phyloP scores from a whole-genome alignment of 2,329 filamentous ascomycete genomes.

The Ustulina deusta region DNA sequence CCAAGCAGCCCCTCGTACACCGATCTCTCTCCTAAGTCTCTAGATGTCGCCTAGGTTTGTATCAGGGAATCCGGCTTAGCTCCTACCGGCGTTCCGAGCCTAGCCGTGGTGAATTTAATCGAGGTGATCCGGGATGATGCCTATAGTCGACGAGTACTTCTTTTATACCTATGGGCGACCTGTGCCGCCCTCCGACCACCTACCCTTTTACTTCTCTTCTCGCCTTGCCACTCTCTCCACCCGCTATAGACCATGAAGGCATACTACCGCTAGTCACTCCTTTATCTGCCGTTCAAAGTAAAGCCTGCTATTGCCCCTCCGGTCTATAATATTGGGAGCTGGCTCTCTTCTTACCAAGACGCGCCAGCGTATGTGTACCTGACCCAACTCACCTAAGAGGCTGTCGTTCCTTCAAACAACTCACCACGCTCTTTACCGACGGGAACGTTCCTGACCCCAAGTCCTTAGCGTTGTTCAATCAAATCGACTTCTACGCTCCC shows the following conservation, averaged over 20 bases:
- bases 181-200: conserved; percentile 61
- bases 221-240: conserved; percentile 60
- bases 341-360: conserved; percentile 64
- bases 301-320: conserved; percentile 57
- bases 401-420: conserved; percentile 57
- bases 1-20: conserved; percentile 56
- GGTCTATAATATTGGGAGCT: conserved; percentile 65
- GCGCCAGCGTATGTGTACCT: conserved; percentile 53
- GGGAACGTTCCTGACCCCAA: conserved; percentile 34
- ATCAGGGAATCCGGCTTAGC: conserved; percentile 63
- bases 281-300: conserved; percentile 56
- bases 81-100: conserved; percentile 65
- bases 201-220: conserved; percentile 56
- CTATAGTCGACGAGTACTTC: conserved; percentile 59
- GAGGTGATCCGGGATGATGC: conserved; percentile 55
- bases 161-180: conserved; percentile 64
- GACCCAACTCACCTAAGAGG: conserved; percentile 56
- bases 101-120: conserved; percentile 57
- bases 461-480: conserved; percentile 37
- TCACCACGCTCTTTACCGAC: conserved; percentile 57
- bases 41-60: conserved; percentile 56
- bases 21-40: conserved; percentile 48
- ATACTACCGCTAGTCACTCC: conserved; percentile 62
- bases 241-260: conserved; percentile 51
- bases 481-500: conserved; percentile 49